Base-by-base conservation (phyloP, 331 rosid species). In the Malus hybrid region DNA sequence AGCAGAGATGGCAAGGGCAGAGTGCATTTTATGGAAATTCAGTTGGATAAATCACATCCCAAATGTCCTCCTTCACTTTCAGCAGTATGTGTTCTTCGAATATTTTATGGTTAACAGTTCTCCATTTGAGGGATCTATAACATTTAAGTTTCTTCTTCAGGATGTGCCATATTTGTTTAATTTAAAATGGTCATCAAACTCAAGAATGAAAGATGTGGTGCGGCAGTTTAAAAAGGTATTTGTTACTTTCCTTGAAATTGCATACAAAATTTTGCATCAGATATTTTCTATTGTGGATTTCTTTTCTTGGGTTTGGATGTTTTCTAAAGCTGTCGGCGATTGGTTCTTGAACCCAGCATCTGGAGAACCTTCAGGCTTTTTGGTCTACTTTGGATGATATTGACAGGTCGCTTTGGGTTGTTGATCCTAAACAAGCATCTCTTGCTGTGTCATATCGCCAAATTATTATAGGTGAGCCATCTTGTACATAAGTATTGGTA, bases 301-400 rank as follows among this genome's bases (percentile, higher is more conserved):
- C 19, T 28, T 61, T 48, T 52, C 62, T 19, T 33, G 20, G 34
- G n/a, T 61, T 68, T 33, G 63, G 28, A 20, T 61, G 10, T 56
- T 80, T 30, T 42, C 70, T 13, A 50, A 70, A 33, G 32, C 66
- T 68, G 4, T 42, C 26, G 11, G 55, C 36, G 11, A 70, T 19
- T 64, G 44, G 28, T 20, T 29, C 48, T 62, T 67, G 58, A 61
- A 33, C 48, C 52, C 80, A 83, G 82, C 84, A 83, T 76, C 77
- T 83, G 77, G 78, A 76, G 70, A 79, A 34, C 69, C 79, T 72
- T 76, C 81, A 79, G 73, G 83, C 66, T 61, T 79, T 72, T 67
- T 83, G 87, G 87, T 83, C 82, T 53, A 79, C 63, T 56, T 67
- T 79, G 73, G 81, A 76, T 71, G 84, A 83, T 32, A 79, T 83